Evolutionary conservation across 1,284 basidiomycete genomes (phyloP).

Genomic region (Cryptococcus deneoformans): DNA sequence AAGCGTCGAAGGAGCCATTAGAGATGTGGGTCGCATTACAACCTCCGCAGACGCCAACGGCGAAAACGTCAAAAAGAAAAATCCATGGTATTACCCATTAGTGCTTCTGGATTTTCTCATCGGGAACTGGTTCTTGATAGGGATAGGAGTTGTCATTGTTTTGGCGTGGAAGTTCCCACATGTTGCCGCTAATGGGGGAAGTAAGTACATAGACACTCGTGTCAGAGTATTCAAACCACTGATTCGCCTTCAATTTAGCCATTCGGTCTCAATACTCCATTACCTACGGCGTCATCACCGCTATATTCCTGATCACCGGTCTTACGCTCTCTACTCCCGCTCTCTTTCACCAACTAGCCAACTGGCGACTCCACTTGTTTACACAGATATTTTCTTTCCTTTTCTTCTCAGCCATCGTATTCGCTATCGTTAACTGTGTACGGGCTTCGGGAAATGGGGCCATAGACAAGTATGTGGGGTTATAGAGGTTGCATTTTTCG

Average conservation of each 20-base stretch:
- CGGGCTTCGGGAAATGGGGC: conserved; percentile 16
- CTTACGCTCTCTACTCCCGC: conserved; percentile 28
- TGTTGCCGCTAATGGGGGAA: conserved; percentile 22
- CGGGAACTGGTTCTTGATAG: conserved; percentile 32
- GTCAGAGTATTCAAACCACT: background rate
- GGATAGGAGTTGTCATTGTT: conserved; percentile 26
- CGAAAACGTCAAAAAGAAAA: conserved; percentile 1
- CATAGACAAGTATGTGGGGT: conserved; percentile 33
- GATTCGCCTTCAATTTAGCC: conserved; percentile 5
- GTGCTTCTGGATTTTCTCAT: conserved; percentile 6
- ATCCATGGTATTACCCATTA: conserved; percentile 11
- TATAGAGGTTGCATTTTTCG: too few relatives aligned
- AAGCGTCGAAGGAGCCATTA: background rate
- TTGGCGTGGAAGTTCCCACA: conserved; percentile 30
- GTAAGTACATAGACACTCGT: conserved; percentile 10
- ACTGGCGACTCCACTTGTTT: conserved; percentile 37
- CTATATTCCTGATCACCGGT: conserved; percentile 45
- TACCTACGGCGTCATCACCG: conserved; percentile 34
- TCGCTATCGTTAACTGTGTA: conserved; percentile 30
- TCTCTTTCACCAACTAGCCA: conserved; percentile 22
- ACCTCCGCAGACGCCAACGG: background rate
- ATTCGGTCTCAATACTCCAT: conserved; percentile 26
- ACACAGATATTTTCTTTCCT: conserved; percentile 37
- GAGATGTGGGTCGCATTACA: background rate
- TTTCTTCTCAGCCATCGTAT: conserved; percentile 35